Conservation (phyloP, 2,329 filamentous ascomycete genomes). For the Cercospora zeae-maydis region DNA sequence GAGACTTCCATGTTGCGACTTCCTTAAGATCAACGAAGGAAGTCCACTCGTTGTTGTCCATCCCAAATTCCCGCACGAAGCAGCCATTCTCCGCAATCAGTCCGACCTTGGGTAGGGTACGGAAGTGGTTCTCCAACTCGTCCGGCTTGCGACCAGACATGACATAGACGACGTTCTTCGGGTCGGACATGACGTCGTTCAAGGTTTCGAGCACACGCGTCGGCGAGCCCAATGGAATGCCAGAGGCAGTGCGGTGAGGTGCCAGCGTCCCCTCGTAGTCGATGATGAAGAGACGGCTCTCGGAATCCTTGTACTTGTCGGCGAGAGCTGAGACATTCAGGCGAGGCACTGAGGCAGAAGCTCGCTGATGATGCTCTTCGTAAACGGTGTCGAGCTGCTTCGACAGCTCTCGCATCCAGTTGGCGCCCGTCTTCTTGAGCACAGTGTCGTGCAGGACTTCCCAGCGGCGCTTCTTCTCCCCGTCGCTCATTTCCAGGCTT, state of each 20-base stretch:
- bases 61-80: conserved; percentile 70
- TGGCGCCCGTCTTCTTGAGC: conserved; percentile 74
- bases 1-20: conserved; percentile 75
- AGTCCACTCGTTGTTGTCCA: conserved; percentile 61
- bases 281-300: conserved; percentile 76
- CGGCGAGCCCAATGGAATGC: conserved; percentile 81
- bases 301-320: conserved; percentile 62
- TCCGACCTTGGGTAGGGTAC: conserved; percentile 75
- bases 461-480: conserved; percentile 74
- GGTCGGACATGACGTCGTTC: conserved; percentile 75
- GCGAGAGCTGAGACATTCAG: conserved; percentile 66
- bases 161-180: conserved; percentile 81
- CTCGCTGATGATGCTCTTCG: conserved; percentile 77
- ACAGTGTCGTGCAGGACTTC: conserved; percentile 68
- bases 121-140: conserved; percentile 83
- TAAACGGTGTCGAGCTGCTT: conserved; percentile 69
- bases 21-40: conserved; percentile 70
- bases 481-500: conserved; percentile 73
- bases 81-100: conserved; percentile 94
- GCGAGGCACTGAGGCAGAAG: conserved; percentile 81
- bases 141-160: conserved; percentile 88
- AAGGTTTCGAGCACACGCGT: conserved; percentile 80
- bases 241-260: conserved; percentile 77
- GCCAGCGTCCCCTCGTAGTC: conserved; percentile 93
- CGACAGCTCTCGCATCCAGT: conserved; percentile 79